A percentile compares a stretch with the other conserved stretches of the same genome.
phyloP scores from a whole-genome alignment of 257 asterid species.

The Solanum piurae region DNA sequence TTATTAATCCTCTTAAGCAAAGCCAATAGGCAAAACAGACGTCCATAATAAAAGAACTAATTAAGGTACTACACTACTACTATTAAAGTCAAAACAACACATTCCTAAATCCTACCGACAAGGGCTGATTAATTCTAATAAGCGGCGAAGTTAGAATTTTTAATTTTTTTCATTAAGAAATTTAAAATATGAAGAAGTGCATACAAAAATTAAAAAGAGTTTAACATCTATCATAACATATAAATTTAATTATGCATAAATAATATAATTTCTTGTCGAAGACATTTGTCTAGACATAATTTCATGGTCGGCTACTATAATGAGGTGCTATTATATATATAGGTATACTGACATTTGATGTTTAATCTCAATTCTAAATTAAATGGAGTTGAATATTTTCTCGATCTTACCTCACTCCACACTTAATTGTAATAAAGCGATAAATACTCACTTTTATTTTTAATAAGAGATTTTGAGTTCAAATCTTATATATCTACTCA shows the following conservation, averaged over 20 bases:
- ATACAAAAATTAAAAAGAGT: background rate
- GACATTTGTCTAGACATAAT: background rate
- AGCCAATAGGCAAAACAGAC: background rate
- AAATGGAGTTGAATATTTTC: background rate
- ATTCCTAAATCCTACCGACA: background rate
- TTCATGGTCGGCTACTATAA: background rate
- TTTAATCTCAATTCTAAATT: background rate
- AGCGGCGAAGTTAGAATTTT: fast-evolving
- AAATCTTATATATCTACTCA: background rate
- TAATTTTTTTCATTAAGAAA: fast-evolving
- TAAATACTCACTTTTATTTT: background rate
- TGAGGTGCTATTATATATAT: background rate
- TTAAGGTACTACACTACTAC: background rate
- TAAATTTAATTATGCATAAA: background rate
- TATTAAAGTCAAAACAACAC: background rate
- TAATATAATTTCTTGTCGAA: background rate
- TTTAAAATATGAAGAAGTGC: background rate
- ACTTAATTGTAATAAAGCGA: background rate
- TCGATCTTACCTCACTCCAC: background rate
- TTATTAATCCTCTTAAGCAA: background rate
- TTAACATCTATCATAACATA: background rate
- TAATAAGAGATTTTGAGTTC: fast-evolving
- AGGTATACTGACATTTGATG: background rate
- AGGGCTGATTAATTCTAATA: background rate
- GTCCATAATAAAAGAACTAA: background rate